Evolutionary conservation across 179 eudicot species (phyloP).

Genomic region (Beta lomatogona): DNA sequence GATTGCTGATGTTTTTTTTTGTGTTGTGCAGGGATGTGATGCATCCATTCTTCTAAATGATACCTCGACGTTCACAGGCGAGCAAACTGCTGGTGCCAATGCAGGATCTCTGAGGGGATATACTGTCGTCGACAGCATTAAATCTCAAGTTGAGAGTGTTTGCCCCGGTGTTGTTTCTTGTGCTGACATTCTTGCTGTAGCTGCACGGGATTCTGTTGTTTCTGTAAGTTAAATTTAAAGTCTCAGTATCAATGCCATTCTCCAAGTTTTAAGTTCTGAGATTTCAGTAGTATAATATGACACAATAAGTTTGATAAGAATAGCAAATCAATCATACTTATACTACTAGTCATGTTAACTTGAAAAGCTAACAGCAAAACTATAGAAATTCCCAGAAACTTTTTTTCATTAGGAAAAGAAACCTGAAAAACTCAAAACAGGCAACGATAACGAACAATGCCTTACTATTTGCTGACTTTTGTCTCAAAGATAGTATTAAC

Average conservation of each 20-base stretch:
- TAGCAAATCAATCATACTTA: no score
- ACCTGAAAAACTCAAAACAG: no score
- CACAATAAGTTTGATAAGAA: no score
- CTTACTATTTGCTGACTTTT: neutral
- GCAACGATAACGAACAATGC: no score
- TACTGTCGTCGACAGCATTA: conserved; percentile 37
- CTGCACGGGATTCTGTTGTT: conserved; percentile 51
- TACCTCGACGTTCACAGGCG: conserved; percentile 38
- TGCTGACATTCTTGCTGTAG: conserved; percentile 50
- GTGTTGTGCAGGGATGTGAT: conserved; percentile 51
- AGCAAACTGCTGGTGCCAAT: conserved; percentile 44
- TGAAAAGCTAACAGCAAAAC: no score
- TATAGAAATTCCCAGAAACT: no score
- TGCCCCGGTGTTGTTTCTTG: conserved; percentile 46
- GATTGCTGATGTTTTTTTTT: neutral
- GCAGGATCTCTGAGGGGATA: conserved; percentile 48
- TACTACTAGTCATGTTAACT: no score
- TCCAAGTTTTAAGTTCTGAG: no score
- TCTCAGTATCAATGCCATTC: neutral
- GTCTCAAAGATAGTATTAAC: neutral
- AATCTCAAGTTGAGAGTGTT: conserved; percentile 36
- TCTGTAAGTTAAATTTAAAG: conserved; percentile 21
- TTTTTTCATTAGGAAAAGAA: no score
- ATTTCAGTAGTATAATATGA: no score
- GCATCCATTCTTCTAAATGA: conserved; percentile 50